Evolutionary conservation across 306 rosid genomes (phyloP), one percentile per base, ranked within the genome.

Genomic region (Cercis canadensis): DNA sequence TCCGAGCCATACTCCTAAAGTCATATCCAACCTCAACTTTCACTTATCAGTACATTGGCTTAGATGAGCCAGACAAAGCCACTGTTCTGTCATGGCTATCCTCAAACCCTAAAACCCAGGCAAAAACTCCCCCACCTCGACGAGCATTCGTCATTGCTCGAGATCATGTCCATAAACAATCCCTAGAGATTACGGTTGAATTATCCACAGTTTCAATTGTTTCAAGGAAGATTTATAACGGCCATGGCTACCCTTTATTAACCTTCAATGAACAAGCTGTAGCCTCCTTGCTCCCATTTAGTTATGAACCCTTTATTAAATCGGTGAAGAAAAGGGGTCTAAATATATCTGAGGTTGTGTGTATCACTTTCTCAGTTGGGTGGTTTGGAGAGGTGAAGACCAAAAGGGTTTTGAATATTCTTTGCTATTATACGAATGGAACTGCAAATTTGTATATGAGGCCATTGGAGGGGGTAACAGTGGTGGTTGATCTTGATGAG

Each of bases 81-180:
- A 24, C n/a, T n/a, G n/a, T 84, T 56, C 77, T 80, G 5, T 63
- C 83, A 79, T 86, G 89, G 92, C 62, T 67, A 17, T 83, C 85
- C 4, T 37, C 61, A 32, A 43, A 76, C 16, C 9, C 67, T 36
- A 46, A 43, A 39, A 8, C n/a, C n/a, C n/a, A n/a, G n/a, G n/a
- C 56, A 56, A 39, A 17, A 10, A 39, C 37, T 3, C 54, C 16
- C 2, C 82, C 59, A 4, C 79, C 83, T 0, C 85, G 83, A 14
- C 76, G 77, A n/a, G 88, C 81, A 69, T 58, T 52, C 6, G 86
- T 75, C 41, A 57, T 58, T 12, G 49, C 60, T 45, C 70, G 82
- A 6, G 43, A 37, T 8, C 43, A 37, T 7, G 39, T 17, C 43
- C 53, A 77, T 6, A 73, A 46, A 12, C 39, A 75, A 56, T 73